Base-by-base conservation (phyloP, 345 rosid genomes). In the Syzygium aqueum region DNA sequence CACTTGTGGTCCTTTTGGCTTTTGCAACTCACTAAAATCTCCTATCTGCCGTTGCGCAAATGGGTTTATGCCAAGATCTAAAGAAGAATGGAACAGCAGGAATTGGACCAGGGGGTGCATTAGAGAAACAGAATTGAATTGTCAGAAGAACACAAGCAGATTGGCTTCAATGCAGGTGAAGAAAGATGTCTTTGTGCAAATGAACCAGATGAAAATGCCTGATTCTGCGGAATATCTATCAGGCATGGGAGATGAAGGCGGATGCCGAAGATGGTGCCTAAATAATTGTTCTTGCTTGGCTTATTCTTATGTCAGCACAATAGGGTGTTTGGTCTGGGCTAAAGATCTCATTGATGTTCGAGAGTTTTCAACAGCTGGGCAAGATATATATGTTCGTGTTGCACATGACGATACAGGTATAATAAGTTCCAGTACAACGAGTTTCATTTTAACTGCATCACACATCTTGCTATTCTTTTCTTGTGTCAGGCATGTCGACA, bases 61-160 rank as follows among this genome's bases (percentile, higher is more conserved):
- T 1, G 93, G 93, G 14, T 93, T 93, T 73, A 84, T 56, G 37
- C 94, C 87, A 3, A 89, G 84, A 59, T 78, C 59, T 3, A 11
- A 16, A 2, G 33, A 53, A 19, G 85, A 82, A 30, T 85, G 90
- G 93, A 49, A 21, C 37, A 49, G 56, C 23, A 84, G 89, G 50
- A 88, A 86, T 33, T 85, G 88, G 51, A 84, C 90, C 9, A 87
- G 80, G 1, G 91, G 91, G 9, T 92, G 91, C 80, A 65, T 43
- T 7, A 87, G 89, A 89, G 86, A 87, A 63, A 77, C 8, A 5
- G 37, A 40, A 25, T 33, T 85, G 52, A 33, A 27, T 61, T 87
- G 53, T 87, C 85, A 46, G 84, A 90, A 67, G 63, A 86, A 67
- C 50, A 40, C 11, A 16, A 51, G 30, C 25, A 12, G 59, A 43